These are phyloP conservation scores for Magnusiomyces suaveolens DNA, from an alignment of 1,139 yeast species.

Conservation along the genomic window DNA sequence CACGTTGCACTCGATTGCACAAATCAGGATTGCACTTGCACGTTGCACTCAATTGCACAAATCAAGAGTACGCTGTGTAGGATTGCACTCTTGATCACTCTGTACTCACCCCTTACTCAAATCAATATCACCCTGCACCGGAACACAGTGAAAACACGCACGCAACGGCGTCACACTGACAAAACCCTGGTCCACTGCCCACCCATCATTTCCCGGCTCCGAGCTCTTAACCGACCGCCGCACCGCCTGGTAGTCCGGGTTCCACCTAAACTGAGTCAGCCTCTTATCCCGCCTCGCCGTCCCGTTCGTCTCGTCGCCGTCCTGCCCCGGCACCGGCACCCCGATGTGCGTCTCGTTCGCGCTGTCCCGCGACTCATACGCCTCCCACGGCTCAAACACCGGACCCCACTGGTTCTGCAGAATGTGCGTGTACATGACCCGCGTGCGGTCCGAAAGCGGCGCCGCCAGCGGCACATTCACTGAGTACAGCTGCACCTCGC, in stretches of 20 bases:
- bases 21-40: too few species aligned
- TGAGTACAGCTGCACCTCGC: conserved; percentile 60
- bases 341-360: conserved; percentile 1
- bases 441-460: conserved; percentile 46
- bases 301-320: conserved; percentile 6
- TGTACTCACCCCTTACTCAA: too few species aligned
- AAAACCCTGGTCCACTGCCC: conserved; percentile 36
- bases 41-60: too few species aligned
- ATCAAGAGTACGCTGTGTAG: too few species aligned
- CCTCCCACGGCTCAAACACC: conserved; percentile 35
- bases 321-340: not conserved
- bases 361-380: conserved; percentile 19
- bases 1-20: too few species aligned
- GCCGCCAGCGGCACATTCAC: conserved; percentile 69
- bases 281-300: conserved; percentile 1
- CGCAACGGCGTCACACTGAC: conserved; percentile 73
- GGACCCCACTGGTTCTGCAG: conserved; percentile 72
- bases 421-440: conserved; percentile 64
- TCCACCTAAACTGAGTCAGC: conserved; percentile 53
- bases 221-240: conserved; percentile 50
- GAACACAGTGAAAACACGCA: conserved; percentile 50
- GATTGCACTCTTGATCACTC: too few species aligned
- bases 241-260: conserved; percentile 68
- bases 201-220: conserved; percentile 41
- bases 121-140: conserved; percentile 1